Conservation (phyloP, 306 rosid genomes). For the Cotoneaster glaucophyllus region DNA sequence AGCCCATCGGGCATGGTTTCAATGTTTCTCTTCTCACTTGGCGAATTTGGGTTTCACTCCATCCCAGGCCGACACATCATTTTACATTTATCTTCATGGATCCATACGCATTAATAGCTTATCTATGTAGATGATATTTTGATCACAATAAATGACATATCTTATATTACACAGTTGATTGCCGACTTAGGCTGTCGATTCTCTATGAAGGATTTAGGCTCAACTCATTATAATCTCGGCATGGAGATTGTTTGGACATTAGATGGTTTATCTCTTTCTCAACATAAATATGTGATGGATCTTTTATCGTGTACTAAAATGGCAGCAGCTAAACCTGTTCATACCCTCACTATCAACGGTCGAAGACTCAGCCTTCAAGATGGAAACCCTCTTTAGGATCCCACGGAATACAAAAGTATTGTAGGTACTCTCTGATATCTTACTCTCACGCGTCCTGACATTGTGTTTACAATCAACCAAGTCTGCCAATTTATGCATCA, state of each 20-base stretch:
- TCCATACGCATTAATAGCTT: too few relatives aligned
- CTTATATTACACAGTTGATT: not conserved
- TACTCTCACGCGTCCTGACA: not conserved
- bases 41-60: not conserved
- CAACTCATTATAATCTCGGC: too few relatives aligned
- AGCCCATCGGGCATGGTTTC: not conserved
- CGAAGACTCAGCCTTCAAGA: not conserved
- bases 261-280: not conserved
- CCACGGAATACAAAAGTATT: not conserved
- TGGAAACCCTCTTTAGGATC: not conserved
- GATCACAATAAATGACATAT: not conserved
- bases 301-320: too few relatives aligned
- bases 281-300: too few relatives aligned
- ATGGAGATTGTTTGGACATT: not conserved
- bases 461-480: too few relatives aligned
- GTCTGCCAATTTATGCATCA: too few relatives aligned
- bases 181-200: not conserved
- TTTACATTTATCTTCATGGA: too few relatives aligned
- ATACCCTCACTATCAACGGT: not conserved
- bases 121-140: not conserved
- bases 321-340: not conserved
- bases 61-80: too few relatives aligned
- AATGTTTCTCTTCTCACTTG: not conserved
- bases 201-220: not conserved
- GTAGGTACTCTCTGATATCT: too few relatives aligned